Base-by-base conservation (phyloP, 148 eudicot genomes). In the Silene conica region DNA sequence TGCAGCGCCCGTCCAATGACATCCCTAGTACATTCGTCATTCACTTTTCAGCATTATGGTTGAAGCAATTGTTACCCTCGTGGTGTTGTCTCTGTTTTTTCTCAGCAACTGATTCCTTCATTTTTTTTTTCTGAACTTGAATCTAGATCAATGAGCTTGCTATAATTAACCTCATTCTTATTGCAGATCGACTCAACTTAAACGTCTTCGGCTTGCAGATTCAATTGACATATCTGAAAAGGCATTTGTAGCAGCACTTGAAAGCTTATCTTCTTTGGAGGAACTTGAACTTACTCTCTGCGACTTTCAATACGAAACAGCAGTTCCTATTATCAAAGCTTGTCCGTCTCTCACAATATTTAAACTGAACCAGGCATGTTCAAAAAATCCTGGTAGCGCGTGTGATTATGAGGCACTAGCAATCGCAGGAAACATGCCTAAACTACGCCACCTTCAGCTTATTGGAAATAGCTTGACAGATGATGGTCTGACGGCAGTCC, bases 291-390 rank as follows among this genome's bases (percentile, higher is more conserved):
- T 88, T 52, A 76, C 77, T 62, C 69, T 60, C 26, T 77, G 79
- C 55, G 18, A 13, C 0, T 28, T 83, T 63, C 15, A 77, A 62
- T 70, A 48, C 23, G 77, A 78, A 48, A 70, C 72, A 8, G 71
- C 83, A 7, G 71, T 73, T 75, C 72, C 46, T 21, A 67, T 88
- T 20, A 89, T 89, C 16, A 77, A 11, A 1, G 65, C 65, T 63
- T 88, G 91, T 75, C 89, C 88, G 58, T 28, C 43, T 65, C 83
- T 90, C 26, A 90, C 81, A 66, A 80, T 87, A 23, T 85, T 90
- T 61, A 80, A 79, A 41, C 66, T 84, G 69, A 90, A 84, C 58
- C 71, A 73, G 46, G 80, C 75, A 3, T 12, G 16, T 15, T 50
- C 55, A 11, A 11, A 50, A 11, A 12, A 0, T 50, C 55, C 18